Conservation (phyloP, 2,329 filamentous ascomycete species). For the Microdochium bolleyi region DNA sequence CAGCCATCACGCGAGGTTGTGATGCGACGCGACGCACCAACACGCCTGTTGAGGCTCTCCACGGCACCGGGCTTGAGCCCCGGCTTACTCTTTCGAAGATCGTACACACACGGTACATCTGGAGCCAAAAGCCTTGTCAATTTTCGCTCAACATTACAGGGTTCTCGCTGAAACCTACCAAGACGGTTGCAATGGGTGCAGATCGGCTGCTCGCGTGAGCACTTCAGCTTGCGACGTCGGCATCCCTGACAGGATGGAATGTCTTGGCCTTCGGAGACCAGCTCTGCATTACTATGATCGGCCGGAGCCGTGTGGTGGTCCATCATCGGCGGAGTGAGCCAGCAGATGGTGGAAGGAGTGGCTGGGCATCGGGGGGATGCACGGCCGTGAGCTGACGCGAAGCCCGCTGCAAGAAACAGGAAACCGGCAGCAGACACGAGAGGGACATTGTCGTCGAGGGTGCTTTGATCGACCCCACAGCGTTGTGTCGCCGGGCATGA, state of each 20-base stretch:
- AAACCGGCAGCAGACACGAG: background rate
- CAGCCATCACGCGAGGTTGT: background rate
- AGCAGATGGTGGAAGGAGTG: background rate
- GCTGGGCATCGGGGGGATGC: constrained; percentile 10
- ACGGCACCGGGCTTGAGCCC: constrained; percentile 14
- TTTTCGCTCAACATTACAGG: constrained; percentile 3
- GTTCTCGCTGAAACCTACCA: constrained; percentile 8
- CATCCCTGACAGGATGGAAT: constrained; percentile 18
- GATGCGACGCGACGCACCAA: constrained; percentile 3
- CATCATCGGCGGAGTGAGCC: background rate
- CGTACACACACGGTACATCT: constrained; percentile 10
- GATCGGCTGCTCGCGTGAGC: constrained; percentile 22
- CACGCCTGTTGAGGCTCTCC: constrained; percentile 10
- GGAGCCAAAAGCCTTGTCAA: background rate
- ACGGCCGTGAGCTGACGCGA: constrained; percentile 2
- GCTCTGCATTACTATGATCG: background rate
- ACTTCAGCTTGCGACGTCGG: constrained; percentile 22
- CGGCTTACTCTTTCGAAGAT: constrained; percentile 13
- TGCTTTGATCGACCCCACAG: background rate
- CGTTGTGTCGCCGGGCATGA: background rate
- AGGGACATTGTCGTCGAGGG: background rate
- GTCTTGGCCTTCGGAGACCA: background rate
- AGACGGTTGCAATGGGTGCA: constrained; percentile 22
- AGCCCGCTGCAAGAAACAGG: background rate
- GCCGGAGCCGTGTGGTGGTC: background rate